Evolutionary conservation across 1,284 basidiomycete genomes (phyloP).

Genomic region (Moesziomyces parantarcticus): DNA sequence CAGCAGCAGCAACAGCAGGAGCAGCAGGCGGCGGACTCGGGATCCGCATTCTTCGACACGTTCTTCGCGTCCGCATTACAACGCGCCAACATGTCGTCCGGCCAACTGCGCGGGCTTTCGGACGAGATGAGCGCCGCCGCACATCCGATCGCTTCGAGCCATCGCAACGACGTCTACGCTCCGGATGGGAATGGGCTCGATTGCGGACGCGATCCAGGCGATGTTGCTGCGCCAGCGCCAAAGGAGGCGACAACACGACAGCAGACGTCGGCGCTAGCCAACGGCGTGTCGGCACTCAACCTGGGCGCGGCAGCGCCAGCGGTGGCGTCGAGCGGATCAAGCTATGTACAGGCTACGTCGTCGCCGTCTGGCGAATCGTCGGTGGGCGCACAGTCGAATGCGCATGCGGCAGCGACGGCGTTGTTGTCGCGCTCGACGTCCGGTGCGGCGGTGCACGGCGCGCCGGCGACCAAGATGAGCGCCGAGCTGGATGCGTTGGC

Average conservation of each 20-base stretch:
- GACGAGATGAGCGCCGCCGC: slow-evolving; percentile 14
- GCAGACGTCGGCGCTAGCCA: slow-evolving; percentile 22
- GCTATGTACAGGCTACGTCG: slow-evolving; percentile 10
- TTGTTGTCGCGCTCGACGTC: slow-evolving; percentile 29
- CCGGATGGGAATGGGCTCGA: slow-evolving; percentile 46
- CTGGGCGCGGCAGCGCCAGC: slow-evolving; percentile 14
- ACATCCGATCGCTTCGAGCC: slow-evolving; percentile 13
- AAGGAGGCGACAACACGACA: slow-evolving; percentile 2
- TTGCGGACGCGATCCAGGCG: slow-evolving; percentile 49
- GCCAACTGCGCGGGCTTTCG: slow-evolving; percentile 26
- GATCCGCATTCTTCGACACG: slow-evolving; percentile 41
- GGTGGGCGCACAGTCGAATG: slow-evolving; percentile 20
- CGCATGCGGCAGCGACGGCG: slow-evolving; percentile 29
- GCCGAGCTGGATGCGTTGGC: slow-evolving; percentile 25
- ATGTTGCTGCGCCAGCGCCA: slow-evolving; percentile 7
- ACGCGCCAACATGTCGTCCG: slow-evolving; percentile 43
- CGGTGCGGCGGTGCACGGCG: slow-evolving; percentile 2
- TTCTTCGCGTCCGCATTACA: slow-evolving; percentile 48
- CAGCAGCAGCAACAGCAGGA: not conserved
- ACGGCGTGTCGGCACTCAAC: slow-evolving; percentile 34
- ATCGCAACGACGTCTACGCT: slow-evolving; percentile 29
- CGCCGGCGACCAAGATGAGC: slow-evolving; percentile 5
- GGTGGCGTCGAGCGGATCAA: slow-evolving; percentile 12
- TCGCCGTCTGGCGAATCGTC: slow-evolving; percentile 3
- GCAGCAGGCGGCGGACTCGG: slow-evolving; percentile 1